These are phyloP conservation scores for Amaranthus hypochondriacus DNA, from an alignment of 148 eudicot species.

Conservation along the genomic window DNA sequence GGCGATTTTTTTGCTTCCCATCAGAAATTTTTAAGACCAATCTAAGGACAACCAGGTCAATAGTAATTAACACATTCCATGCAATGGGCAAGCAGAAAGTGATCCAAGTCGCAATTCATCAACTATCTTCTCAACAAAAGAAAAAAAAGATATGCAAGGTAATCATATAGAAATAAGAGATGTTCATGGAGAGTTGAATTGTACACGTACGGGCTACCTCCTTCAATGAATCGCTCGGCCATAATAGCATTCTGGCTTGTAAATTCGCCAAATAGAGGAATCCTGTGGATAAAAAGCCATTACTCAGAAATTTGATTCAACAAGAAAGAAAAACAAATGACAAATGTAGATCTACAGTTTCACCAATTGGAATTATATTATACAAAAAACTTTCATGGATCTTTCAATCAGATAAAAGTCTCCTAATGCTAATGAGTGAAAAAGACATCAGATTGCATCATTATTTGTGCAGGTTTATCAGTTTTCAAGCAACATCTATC, in stretches of 20 bases:
- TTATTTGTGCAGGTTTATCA: background rate
- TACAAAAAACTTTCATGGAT: background rate
- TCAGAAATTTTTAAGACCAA: background rate
- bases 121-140: background rate
- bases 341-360: background rate
- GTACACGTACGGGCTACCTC: slow-evolving; percentile 99
- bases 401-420: background rate
- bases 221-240: slow-evolving; percentile 99
- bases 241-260: slow-evolving; percentile 90
- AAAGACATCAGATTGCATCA: background rate
- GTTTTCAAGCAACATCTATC: background rate
- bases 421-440: background rate
- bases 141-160: background rate
- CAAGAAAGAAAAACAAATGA: background rate
- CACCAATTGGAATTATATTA: background rate
- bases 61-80: background rate
- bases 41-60: background rate
- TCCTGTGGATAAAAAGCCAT: slow-evolving; percentile 35
- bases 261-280: slow-evolving; percentile 90
- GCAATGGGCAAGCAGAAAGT: background rate
- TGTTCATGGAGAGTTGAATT: slow-evolving; percentile 19
- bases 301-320: background rate
- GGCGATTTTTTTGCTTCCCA: background rate
- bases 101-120: background rate
- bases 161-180: background rate